phyloP scores from a whole-genome alignment of 176 grass and related monocot species.

The Rhynchospora breviuscula region DNA sequence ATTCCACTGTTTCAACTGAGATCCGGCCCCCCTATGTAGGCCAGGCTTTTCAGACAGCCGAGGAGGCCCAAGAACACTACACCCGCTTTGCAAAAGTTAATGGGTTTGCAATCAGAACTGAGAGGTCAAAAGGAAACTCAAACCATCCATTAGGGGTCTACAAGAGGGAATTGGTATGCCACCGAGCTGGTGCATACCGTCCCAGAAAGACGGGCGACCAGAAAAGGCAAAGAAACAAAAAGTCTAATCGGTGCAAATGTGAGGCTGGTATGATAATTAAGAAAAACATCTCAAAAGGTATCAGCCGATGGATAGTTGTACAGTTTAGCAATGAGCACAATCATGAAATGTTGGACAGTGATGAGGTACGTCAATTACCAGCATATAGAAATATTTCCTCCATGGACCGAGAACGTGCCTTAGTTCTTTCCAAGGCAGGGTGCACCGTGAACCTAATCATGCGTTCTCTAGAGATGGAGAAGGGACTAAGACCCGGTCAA shows the following conservation, averaged over 20 bases:
- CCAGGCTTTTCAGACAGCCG: slow-evolving; percentile 37
- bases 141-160: slow-evolving; percentile 45
- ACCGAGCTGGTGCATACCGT: slow-evolving; percentile 39
- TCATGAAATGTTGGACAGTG: slow-evolving; percentile 43
- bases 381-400: slow-evolving; percentile 49
- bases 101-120: slow-evolving; percentile 41
- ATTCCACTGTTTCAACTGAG: not conserved
- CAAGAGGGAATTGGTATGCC: slow-evolving; percentile 47
- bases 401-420: slow-evolving; percentile 32
- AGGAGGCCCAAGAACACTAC: slow-evolving; percentile 46
- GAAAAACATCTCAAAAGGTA: slow-evolving; percentile 43
- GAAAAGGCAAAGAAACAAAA: slow-evolving; percentile 48
- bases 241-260: slow-evolving; percentile 42
- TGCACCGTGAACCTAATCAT: slow-evolving; percentile 46
- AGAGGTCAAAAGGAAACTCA: slow-evolving; percentile 50
- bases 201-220: slow-evolving; percentile 36
- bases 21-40: slow-evolving; percentile 36
- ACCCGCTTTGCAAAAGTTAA: slow-evolving; percentile 40
- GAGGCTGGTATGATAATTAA: slow-evolving; percentile 56
- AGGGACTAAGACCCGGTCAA: slow-evolving; percentile 32
- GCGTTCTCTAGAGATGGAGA: slow-evolving; percentile 37
- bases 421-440: slow-evolving; percentile 38
- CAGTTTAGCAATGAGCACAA: slow-evolving; percentile 50
- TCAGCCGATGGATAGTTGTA: slow-evolving; percentile 32
- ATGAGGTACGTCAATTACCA: slow-evolving; percentile 38